phyloP scores from a whole-genome alignment of 805 yeast genomes.

The Lachancea kluyveri region DNA sequence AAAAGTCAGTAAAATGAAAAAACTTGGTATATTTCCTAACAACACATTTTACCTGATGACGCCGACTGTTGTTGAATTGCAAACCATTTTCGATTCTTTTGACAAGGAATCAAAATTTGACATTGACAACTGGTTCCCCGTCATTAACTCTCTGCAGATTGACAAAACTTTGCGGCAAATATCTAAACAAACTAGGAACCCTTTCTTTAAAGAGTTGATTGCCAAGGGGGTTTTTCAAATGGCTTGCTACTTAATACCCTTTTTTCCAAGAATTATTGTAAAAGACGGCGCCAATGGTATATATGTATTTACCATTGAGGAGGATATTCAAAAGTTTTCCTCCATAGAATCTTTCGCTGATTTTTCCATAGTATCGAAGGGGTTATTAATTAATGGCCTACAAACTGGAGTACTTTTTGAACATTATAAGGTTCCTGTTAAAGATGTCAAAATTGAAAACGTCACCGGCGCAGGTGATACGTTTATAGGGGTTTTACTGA shows the following conservation, averaged over 20 bases:
- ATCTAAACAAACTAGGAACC: neutral
- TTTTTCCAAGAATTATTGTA: conserved; percentile 54
- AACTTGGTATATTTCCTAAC: conserved; percentile 42
- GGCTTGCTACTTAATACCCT: conserved; percentile 69
- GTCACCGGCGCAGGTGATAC: conserved; percentile 93
- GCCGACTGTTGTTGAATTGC: conserved; percentile 65
- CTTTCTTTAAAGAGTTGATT: conserved; percentile 25
- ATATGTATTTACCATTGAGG: conserved; percentile 34
- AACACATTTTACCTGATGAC: conserved; percentile 43
- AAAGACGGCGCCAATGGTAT: conserved; percentile 69
- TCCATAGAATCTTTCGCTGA: conserved; percentile 12
- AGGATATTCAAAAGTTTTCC: conserved; percentile 5
- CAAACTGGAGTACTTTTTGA: conserved; percentile 54
- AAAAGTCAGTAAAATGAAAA: conserved; percentile 36
- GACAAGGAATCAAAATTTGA: conserved; percentile 36
- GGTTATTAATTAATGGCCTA: conserved; percentile 8
- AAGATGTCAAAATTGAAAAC: conserved; percentile 41
- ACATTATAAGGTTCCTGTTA: conserved; percentile 43
- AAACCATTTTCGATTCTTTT: conserved; percentile 47
- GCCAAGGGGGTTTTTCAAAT: conserved; percentile 53
- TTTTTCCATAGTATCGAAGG: conserved; percentile 6
- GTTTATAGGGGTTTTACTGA: conserved; percentile 56
- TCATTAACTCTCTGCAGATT: conserved; percentile 51
- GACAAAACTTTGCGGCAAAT: conserved; percentile 20
- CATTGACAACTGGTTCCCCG: conserved; percentile 70